phyloP scores from a whole-genome alignment of 495 filamentous ascomycete genomes.

The Thermochaetoides thermophila region DNA sequence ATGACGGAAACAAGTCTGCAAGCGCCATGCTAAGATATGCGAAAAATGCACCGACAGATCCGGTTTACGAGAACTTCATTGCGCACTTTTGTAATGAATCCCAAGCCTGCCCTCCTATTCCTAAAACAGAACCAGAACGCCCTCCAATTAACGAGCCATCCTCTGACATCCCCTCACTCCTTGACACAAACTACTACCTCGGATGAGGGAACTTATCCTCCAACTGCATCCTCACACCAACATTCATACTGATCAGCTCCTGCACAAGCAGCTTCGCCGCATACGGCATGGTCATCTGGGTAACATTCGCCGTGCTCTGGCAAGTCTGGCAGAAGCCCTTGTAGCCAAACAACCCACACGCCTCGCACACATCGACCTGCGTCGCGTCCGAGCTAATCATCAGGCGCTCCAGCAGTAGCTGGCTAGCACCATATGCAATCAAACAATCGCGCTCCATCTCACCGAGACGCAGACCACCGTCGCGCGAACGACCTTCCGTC shows the following conservation, averaged over 20 bases:
- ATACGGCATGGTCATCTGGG: conserved; percentile 94
- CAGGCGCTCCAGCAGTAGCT: conserved; percentile 81
- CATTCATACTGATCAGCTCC: conserved; percentile 95
- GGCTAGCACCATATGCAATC: conserved; percentile 87
- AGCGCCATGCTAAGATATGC: too few species aligned
- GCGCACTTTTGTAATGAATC: too few species aligned
- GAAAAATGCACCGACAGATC: too few species aligned
- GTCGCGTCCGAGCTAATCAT: conserved; percentile 89
- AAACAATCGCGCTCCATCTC: conserved; percentile 99
- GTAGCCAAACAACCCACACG: conserved; percentile 89
- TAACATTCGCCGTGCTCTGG: conserved; percentile 61
- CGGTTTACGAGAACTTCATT: too few species aligned
- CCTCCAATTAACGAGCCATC: neutral
- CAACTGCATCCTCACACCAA: conserved; percentile 68
- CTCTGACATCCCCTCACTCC: conserved; percentile 5
- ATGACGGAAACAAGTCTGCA: too few species aligned
- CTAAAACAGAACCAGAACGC: neutral
- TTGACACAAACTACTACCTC: conserved; percentile 13
- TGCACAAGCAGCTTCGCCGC: conserved; percentile 94
- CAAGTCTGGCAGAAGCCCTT: conserved; percentile 86
- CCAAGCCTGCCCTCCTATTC: too few species aligned
- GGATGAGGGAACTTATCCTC: conserved; percentile 78
- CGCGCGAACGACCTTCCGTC: conserved; percentile 84
- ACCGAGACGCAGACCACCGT: conserved; percentile 84
- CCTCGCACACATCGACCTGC: conserved; percentile 81